Conservation (phyloP, 257 asterid species). For the Solanum sitiens region DNA sequence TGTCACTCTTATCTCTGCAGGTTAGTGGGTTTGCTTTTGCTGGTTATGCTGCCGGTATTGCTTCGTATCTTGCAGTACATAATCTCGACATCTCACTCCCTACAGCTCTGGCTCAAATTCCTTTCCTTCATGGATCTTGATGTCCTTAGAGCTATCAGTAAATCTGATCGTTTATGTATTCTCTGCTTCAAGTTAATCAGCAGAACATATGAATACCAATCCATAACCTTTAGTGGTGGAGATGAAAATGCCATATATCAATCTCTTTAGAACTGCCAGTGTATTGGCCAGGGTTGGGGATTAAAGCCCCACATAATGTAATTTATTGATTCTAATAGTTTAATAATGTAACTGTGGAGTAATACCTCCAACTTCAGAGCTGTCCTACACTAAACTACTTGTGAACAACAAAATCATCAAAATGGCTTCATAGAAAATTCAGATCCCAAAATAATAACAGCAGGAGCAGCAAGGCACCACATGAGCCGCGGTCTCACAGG, state of each 20-base stretch:
- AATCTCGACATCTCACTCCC: conserved; percentile 57
- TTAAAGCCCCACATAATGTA: background rate
- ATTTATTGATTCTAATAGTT: background rate
- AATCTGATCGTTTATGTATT: background rate
- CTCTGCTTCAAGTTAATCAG: background rate
- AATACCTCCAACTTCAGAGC: background rate
- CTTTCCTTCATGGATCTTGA: conserved; percentile 59
- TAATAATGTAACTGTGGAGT: background rate
- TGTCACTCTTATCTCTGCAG: conserved; percentile 26
- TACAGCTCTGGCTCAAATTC: conserved; percentile 67
- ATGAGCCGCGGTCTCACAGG: background rate
- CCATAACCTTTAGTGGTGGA: background rate
- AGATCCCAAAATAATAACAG: background rate
- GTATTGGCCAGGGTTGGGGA: background rate
- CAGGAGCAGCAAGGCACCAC: background rate
- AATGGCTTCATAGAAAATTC: background rate
- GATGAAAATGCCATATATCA: background rate
- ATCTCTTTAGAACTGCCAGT: background rate
- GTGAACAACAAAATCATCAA: background rate
- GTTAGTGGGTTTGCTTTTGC: conserved; percentile 99
- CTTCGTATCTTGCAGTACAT: conserved; percentile 69
- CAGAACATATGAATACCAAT: background rate
- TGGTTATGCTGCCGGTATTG: conserved; percentile 95
- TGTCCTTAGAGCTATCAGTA: background rate
- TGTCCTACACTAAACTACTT: background rate